These are phyloP conservation scores for Zygosaccharomyces sapae DNA, from an alignment of 1,139 yeast genomes.

Conservation along the genomic window DNA sequence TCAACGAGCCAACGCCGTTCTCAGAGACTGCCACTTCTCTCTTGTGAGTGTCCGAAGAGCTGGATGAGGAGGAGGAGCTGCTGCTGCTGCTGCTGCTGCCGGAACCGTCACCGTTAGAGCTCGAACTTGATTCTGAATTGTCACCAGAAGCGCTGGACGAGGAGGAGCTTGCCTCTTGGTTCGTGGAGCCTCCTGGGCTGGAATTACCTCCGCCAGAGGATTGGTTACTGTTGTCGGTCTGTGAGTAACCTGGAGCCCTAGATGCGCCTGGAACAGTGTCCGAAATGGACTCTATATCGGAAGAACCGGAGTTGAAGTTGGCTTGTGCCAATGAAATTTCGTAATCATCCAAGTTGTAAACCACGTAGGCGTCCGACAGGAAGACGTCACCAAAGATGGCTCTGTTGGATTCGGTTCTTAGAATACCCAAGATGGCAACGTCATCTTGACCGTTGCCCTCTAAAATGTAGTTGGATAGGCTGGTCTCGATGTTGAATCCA, in stretches of 20 bases:
- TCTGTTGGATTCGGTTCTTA: slow-evolving; percentile 31
- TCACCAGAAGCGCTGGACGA: not conserved
- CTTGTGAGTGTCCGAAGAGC: not conserved
- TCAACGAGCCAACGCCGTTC: not conserved
- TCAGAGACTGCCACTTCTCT: not conserved
- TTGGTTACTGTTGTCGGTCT: slow-evolving; percentile 22
- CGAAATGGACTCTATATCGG: slow-evolving; percentile 43
- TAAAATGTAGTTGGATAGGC: slow-evolving; percentile 41
- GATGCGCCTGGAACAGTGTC: slow-evolving; percentile 45
- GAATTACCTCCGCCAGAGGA: not conserved
- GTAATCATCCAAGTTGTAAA: slow-evolving; percentile 63
- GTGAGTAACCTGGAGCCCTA: slow-evolving; percentile 38
- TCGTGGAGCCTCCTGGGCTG: not conserved
- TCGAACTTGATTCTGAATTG: not conserved
- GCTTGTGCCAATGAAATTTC: slow-evolving; percentile 67
- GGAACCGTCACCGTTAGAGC: too few relatives aligned
- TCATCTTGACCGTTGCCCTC: slow-evolving; percentile 13
- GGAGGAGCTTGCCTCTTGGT: not conserved
- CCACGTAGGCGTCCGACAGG: slow-evolving; percentile 66
- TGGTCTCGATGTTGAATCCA: slow-evolving; percentile 45
- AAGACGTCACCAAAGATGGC: slow-evolving; percentile 67
- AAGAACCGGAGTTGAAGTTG: slow-evolving; percentile 35
- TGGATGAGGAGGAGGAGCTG: too few relatives aligned
- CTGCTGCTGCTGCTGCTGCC: too few relatives aligned
- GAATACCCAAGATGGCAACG: slow-evolving; percentile 38